Base-by-base conservation (phyloP, 2,329 filamentous ascomycete species). In the Beauveria brongniartii region DNA sequence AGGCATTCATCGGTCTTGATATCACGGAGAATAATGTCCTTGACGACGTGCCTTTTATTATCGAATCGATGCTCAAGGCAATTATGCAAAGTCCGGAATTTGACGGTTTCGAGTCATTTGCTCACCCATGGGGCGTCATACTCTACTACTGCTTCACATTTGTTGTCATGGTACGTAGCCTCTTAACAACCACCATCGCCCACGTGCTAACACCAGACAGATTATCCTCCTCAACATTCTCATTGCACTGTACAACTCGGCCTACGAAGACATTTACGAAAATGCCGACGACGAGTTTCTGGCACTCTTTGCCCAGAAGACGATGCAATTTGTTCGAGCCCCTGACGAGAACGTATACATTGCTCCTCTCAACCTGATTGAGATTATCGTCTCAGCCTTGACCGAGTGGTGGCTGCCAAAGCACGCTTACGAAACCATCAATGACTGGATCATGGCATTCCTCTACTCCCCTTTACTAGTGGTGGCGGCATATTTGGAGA, bases 281-380 rank as follows among this genome's bases (percentile, higher is more conserved):
- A 92, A 99, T 70, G 92, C 94, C 5, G 89, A 91, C 65, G 94
- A 99, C 73, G 94, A 99, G 73, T 99, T 92, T 74, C 87, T 99
- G 72, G 93, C 92, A 0, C 83, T 97, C 3, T 97, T 96, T 74
- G 83, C 91, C 0, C 90, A 95, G 67, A 96, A 96, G 75, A 97
- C 94, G 0, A 91, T 97, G 82, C 92, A 96, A 69, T 99, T 97
- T 69, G 91, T 97, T 20, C 90, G 94, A 54, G 94, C 94, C 0
- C 94, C 94, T 0, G 94, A 99, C 68, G 94, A 99, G 73, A 99
- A 99, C 67, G 94, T 99, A 60, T 99, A 94, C 75, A 96, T 99
- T 69, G 87, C 94, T 0, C 94, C 94, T 0, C 90, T 99, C 75
- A 99, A 99, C 72, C 81, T 99, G 2, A 83, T 99, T 63, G 94